phyloP scores from a whole-genome alignment of 345 rosid species.

The Capsella bursapastoris region DNA sequence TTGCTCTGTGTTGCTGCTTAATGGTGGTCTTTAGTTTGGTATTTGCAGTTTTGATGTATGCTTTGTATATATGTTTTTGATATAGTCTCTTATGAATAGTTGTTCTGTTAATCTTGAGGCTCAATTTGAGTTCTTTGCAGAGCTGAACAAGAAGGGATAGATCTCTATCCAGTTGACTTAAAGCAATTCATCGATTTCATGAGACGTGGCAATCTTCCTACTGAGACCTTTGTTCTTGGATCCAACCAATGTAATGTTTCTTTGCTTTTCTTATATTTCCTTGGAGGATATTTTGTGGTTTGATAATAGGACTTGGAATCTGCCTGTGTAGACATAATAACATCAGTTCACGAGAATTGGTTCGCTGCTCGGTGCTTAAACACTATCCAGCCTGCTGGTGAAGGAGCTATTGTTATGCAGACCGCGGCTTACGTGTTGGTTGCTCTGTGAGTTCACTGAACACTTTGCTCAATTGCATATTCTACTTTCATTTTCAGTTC shows the following conservation, averaged over 20 bases:
- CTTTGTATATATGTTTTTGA: background rate
- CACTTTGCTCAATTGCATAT: background rate
- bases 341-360: constrained; percentile 83
- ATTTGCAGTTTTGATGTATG: background rate
- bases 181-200: constrained; percentile 66
- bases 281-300: constrained; percentile 24
- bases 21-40: background rate
- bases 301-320: constrained; percentile 2
- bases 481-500: background rate
- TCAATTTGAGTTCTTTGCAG: constrained; percentile 46
- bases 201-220: constrained; percentile 67
- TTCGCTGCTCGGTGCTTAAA: constrained; percentile 81
- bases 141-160: constrained; percentile 76
- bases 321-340: constrained; percentile 59
- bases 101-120: constrained; percentile 22
- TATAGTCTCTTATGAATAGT: too few species aligned
- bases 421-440: constrained; percentile 64
- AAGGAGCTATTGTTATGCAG: constrained; percentile 85
- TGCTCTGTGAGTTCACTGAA: constrained; percentile 62
- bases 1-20: background rate
- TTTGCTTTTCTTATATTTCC: background rate
- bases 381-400: constrained; percentile 66
- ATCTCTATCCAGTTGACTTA: constrained; percentile 61
- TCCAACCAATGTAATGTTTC: constrained; percentile 63
- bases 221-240: constrained; percentile 72